A percentile compares a stretch with the other conserved stretches of the same genome.
Conservation (phyloP, 2,329 filamentous ascomycete species). For the Sphaerostilbella broomeana region DNA sequence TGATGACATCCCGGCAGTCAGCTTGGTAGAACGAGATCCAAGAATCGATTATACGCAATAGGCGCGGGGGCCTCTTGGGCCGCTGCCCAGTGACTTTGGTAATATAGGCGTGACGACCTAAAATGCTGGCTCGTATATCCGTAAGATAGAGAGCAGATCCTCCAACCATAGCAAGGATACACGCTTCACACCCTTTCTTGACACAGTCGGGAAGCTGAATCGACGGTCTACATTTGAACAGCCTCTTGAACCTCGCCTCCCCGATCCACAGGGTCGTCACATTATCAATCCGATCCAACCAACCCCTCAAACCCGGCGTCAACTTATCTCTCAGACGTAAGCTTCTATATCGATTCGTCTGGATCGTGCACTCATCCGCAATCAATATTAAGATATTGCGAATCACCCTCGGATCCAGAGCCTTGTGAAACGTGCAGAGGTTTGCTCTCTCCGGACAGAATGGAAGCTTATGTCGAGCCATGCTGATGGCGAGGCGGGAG, state of each 20-base stretch:
- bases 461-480: conserved; percentile 20
- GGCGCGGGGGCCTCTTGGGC: conserved; percentile 24
- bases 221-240: conserved; percentile 27
- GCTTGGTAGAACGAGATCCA: conserved; percentile 32
- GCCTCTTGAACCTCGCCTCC: conserved; percentile 26
- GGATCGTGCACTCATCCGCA: conserved; percentile 34
- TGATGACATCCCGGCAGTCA: background rate
- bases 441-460: conserved; percentile 25
- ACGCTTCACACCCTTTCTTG: conserved; percentile 40
- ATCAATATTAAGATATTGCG: conserved; percentile 38
- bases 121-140: conserved; percentile 39
- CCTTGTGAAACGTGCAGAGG: conserved; percentile 36
- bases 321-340: conserved; percentile 15
- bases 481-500: conserved; percentile 26
- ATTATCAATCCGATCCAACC: conserved; percentile 23
- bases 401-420: conserved; percentile 37
- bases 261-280: conserved; percentile 34
- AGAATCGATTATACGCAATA: conserved; percentile 35
- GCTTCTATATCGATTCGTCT: conserved; percentile 23
- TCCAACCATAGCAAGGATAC: conserved; percentile 44
- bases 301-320: conserved; percentile 13
- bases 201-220: conserved; percentile 1
- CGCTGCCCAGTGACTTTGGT: background rate
- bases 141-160: conserved; percentile 34
- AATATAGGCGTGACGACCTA: conserved; percentile 28